Evolutionary conservation across 495 filamentous ascomycete genomes (phyloP), one percentile per base, ranked within the genome.

Genomic region (Daldinia loculata): DNA sequence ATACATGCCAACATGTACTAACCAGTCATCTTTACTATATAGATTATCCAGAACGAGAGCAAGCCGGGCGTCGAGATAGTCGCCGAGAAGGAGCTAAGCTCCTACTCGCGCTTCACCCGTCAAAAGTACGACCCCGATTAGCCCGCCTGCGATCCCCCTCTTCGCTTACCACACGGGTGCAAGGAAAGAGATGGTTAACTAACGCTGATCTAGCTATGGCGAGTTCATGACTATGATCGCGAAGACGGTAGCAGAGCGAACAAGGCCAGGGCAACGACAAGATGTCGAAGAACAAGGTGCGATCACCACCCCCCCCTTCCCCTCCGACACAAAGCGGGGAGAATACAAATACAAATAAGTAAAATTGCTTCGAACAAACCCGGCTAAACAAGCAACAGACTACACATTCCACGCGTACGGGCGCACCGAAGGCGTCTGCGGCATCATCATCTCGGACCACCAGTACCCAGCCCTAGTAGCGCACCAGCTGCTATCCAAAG

Each of bases 331-430:
- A 22, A 48, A 17, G 43, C 7, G 17, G n/a, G 8, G 43, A 22
- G 17, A 48, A 48, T 24, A 48, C 8, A 9, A 9, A 48, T 24
- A 48, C 3, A 26, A 1, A 29, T 29, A 29, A 29, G 4, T 6
- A 29, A 29, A 30, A 24, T 19, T 12, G 11, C 19, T 48, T 4
- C 27, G 24, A 45, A 19, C 57, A 17, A 32, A 24, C 24, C 41
- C 24, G 29, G 27, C 63, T 48, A 29, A 36, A 32, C 30, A 30
- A 17, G 14, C 63, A 32, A 66, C 66, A 89, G 88, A 89, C 69
- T 91, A 91, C 82, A 90, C 89, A 57, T 94, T 99, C 81, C 95
- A 99, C 82, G 92, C 89, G 74, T 98, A 97, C 80, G 91, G 88
- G 38, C 92, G 93, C 48, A 89, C 89, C 63, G 93, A 98, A 80